These are phyloP conservation scores for Hanseniaspora uvarum DNA, from an alignment of 1,139 yeast genomes.

Conservation along the genomic window DNA sequence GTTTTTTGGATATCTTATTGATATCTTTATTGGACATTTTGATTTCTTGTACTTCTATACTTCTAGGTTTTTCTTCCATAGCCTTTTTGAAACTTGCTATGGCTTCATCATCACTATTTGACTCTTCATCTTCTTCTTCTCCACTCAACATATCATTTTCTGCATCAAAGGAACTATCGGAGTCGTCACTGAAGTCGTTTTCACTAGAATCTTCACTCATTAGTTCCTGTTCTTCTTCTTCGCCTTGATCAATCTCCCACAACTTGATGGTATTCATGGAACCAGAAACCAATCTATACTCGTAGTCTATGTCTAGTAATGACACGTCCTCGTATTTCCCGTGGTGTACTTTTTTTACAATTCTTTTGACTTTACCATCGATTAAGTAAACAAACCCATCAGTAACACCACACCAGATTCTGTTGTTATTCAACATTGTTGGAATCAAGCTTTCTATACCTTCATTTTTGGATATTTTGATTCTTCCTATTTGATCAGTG, in stretches of 20 bases:
- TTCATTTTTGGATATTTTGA: constrained; percentile 58
- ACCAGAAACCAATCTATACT: constrained; percentile 67
- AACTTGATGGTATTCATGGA: constrained; percentile 73
- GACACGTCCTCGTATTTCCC: constrained; percentile 54
- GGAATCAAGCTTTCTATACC: constrained; percentile 70
- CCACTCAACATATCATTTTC: constrained; percentile 18
- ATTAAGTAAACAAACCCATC: constrained; percentile 69
- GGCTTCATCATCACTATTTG: constrained; percentile 25
- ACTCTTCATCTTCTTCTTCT: constrained; percentile 24
- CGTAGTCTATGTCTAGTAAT: constrained; percentile 64
- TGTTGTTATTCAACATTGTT: constrained; percentile 60
- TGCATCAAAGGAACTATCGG: constrained; percentile 18
- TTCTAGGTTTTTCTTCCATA: constrained; percentile 19
- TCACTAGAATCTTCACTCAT: constrained; percentile 22
- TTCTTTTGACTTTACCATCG: constrained; percentile 53
- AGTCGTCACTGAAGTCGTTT: constrained; percentile 20
- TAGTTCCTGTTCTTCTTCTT: constrained; percentile 23
- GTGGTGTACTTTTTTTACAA: constrained; percentile 60
- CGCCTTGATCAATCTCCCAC: constrained; percentile 43
- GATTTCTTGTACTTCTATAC: constrained; percentile 20
- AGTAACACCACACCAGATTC: constrained; percentile 76
- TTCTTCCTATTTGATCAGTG: constrained; percentile 72
- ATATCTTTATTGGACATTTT: constrained; percentile 19
- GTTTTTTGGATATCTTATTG: constrained; percentile 23
- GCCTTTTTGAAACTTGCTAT: constrained; percentile 24